Evolutionary conservation across 768 basidiomycete genomes (phyloP), one percentile per base, ranked within the genome.

Genomic region (Hericium rajendrae): DNA sequence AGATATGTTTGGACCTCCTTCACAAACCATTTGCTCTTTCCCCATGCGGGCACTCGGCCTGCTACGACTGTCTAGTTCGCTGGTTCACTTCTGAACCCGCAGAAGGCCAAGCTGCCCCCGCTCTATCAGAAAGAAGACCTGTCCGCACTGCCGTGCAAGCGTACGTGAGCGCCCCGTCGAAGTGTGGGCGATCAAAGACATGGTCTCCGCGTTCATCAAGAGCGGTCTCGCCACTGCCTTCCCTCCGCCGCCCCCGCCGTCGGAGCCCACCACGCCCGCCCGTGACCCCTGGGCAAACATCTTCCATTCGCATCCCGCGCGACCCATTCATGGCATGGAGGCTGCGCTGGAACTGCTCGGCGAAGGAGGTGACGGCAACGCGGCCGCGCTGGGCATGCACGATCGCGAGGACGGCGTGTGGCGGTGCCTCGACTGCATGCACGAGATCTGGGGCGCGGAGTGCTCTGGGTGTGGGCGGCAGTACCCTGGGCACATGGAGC

Each of bases 371-470:
- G 64, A 53, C 62, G 72, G 76, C 26, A 32, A 32, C 28, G 28
- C 28, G 28, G 28, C 28, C 28, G 28, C 28, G 4, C 70, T 83
- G 62, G 87, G 88, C 0, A 80, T 86, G 73, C 78, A 78, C 38
- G 89, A 91, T 64, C 74, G 73, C 9, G 87, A 89, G 61, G 89
- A 91, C 58, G 86, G 84, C 11, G 85, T 91, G n/a, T 85, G 82
- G 64, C 78, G 89, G 16, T 92, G 90, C 66, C 64, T 82, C 15
- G 83, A 84, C 46, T 91, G 88, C 61, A 78, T 83, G 75, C 82
- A 91, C 64, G 90, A 92, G 70, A 86, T 92, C 59, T 82, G 78
- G 79, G 81, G 75, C 59, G 86, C 85, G 1, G 66, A 75, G 20
- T 92, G 90, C 65, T 76, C 81, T 4, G 64, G 65, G 11, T 91